Base-by-base conservation (phyloP, 2,329 filamentous ascomycete genomes). In the Trichoderma arundinaceum region DNA sequence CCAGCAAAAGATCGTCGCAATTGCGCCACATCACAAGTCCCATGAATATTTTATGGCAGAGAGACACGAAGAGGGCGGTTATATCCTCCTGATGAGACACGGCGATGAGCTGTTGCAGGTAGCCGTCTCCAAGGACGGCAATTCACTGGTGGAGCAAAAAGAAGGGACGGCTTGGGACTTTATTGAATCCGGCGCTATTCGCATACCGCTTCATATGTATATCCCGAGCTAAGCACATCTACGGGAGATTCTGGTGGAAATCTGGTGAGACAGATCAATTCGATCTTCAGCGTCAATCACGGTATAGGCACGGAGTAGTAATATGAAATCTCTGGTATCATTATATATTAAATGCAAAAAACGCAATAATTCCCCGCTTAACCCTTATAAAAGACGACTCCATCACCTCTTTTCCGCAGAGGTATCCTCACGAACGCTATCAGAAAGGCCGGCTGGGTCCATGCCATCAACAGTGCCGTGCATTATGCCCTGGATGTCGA, bases 401-500 rank as follows among this genome's bases (percentile, higher is more conserved):
- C 28, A 46, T 48, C 19, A 56, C 15, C 33, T 64, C 48, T 61
- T 57, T 38, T 65, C 61, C 7, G 39, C 43, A 52, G 41, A 41
- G 28, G 41, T 49, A 8, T 67, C 62, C 19, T 57, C 52, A 2
- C 19, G 54, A 32, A 62, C 43, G 17, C 44, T 48, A 2, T 61
- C 57, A 2, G 51, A 57, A 38, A 35, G 61, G 4, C 22, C 39
- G 3, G 62, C 41, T 15, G 48, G 48, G 13, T 60, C 62, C 54
- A 67, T 44, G 19, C 62, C 66, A 13, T 64, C 54, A 43, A 59
- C 39, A 8, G 48, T 48, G 39, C 44, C 56, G 9, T 59, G 33
- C 28, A 66, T 35, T 46, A 67, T n/a, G 54, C 61, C 61, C 2
- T 60, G 32, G 33, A 65, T 43, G 3, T 67, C 66, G 35, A 65